Evolutionary conservation across 192 early-diverging fungal species (phyloP), one percentile per base, ranked within the genome.

Genomic region (Thamnidium elegans): DNA sequence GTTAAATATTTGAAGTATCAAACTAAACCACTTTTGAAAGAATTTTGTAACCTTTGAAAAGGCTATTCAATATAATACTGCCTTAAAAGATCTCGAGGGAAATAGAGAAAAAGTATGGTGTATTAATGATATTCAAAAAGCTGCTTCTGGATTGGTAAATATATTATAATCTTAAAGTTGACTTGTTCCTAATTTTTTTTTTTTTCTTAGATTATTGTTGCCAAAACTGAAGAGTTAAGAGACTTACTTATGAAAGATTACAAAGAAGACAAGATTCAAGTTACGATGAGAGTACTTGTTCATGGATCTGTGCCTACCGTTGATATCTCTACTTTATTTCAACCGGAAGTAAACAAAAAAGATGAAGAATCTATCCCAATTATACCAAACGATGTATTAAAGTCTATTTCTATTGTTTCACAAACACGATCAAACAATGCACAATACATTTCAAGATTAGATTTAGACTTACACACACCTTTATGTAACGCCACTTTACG

Each of bases 91-190:
- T 44, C 15, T 15, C 26, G 8, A 17, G 3, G 55, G 31, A 30
- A 50, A 32, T 14, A 58, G 13, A 47, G 58, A 30, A 31, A 62
- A 63, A n/a, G 55, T 77, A 17, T 58, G 53, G 72, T 50, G 51
- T 1, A 71, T 82, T 13, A 82, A 86, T 54, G 65, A 76, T 2
- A 73, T 84, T n/a, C 82, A 85, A 30, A 87, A 86, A 53, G 81
- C 81, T 15, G 69, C 80, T 8, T 79, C 78, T 31, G 80, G 81
- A 19, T 58, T 89, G 56, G 73, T 84, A 77, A 66, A 62, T 39
- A 1, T 10, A 26, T 26, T 26, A 26, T 20, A 39, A 47, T 59
- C 9, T 11, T 19, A 19, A 36, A 15, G 11, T 17, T 53, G 62
- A 48, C n/a, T 43, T 17, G 4, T 36, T n/a, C 26, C 32, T 9